Evolutionary conservation across 1,284 basidiomycete genomes (phyloP).

Genomic region (Thelephora terrestris): DNA sequence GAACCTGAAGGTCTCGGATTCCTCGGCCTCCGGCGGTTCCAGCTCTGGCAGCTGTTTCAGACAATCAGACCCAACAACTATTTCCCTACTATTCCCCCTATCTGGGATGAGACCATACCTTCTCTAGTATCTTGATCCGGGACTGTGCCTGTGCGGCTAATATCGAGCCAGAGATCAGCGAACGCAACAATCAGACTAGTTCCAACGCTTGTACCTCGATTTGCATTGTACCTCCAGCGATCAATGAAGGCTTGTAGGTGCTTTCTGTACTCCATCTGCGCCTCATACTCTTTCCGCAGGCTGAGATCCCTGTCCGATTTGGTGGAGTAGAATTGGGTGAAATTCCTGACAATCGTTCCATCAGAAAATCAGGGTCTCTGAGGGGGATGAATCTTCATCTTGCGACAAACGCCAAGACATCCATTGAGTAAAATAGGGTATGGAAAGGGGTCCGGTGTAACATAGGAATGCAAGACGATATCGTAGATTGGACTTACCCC

Average conservation of each 20-base stretch:
- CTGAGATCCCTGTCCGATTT: constrained; percentile 92
- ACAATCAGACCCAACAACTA: background rate
- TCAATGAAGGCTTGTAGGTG: constrained; percentile 98
- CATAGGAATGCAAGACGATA: background rate
- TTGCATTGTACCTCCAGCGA: constrained; percentile 92
- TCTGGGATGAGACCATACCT: constrained; percentile 32
- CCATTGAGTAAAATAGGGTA: background rate
- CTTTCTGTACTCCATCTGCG: constrained; percentile 90
- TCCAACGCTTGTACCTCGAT: constrained; percentile 47
- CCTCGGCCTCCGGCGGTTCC: constrained; percentile 84
- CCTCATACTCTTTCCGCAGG: constrained; percentile 89
- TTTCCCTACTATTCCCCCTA: background rate
- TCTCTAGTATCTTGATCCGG: constrained; percentile 98
- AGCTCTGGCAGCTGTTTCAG: constrained; percentile 71
- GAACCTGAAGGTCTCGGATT: constrained; percentile 82
- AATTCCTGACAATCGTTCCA: constrained; percentile 61
- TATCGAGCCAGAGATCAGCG: constrained; percentile 3
- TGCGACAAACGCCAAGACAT: background rate
- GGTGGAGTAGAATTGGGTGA: constrained; percentile 97
- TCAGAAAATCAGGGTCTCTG: background rate
- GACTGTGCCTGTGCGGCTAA: constrained; percentile 87
- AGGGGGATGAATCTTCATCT: background rate
- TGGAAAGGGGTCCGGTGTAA: background rate
- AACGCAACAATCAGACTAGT: background rate
- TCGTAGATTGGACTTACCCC: constrained; percentile 36